phyloP scores from a whole-genome alignment of 495 filamentous ascomycete species.

The Massariosphaeria phaeospora region DNA sequence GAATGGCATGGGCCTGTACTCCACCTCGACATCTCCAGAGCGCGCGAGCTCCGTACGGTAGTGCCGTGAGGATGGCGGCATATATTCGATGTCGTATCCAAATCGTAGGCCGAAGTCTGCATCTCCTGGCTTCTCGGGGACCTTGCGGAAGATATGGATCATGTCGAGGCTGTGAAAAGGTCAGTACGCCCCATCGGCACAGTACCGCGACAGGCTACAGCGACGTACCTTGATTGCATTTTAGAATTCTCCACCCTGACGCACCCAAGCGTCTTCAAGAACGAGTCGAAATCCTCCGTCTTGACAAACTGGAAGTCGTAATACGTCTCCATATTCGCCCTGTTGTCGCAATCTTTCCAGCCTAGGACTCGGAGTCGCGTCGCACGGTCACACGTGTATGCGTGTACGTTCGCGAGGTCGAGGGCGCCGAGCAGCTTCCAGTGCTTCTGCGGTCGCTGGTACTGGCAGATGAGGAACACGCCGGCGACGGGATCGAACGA shows the following conservation, averaged over 20 bases:
- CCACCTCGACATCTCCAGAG: not conserved
- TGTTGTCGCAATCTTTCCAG: not conserved
- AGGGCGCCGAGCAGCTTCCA: not conserved
- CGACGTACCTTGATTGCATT: no score
- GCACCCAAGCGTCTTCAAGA: not conserved
- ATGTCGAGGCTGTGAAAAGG: not conserved
- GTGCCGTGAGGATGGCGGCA: not conserved
- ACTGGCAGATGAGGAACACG: not conserved
- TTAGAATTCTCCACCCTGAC: no score
- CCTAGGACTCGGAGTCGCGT: not conserved
- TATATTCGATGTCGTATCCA: no score
- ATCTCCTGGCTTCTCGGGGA: not conserved
- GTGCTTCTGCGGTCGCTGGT: not conserved
- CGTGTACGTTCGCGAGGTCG: not conserved
- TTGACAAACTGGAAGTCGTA: conserved; percentile 1
- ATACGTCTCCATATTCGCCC: not conserved
- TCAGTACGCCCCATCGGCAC: no score
- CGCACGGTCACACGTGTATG: not conserved
- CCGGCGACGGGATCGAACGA: not conserved
- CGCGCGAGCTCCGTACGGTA: not conserved
- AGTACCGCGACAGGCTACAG: no score
- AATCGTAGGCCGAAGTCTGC: not conserved
- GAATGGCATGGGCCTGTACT: not conserved
- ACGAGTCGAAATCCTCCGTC: not conserved
- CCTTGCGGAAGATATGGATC: not conserved